Conservation (phyloP, 495 filamentous ascomycete species). For the Aspergillus steynii region DNA sequence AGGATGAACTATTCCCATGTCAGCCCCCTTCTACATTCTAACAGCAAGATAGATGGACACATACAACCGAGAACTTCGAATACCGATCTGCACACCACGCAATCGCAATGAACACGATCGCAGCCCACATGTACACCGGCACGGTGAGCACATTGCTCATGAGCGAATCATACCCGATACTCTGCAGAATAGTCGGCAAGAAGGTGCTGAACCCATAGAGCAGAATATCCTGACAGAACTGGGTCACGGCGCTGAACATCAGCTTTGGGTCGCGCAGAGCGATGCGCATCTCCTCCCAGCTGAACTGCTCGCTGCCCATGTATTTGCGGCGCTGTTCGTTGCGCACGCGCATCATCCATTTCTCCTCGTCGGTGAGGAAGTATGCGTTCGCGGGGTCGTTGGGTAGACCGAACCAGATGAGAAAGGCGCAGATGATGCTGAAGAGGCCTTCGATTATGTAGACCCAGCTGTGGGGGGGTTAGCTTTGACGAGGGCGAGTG, state of each 20-base stretch:
- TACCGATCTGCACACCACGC: slow-evolving; percentile 43
- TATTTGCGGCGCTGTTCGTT: slow-evolving; percentile 41
- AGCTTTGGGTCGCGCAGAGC: slow-evolving; percentile 44
- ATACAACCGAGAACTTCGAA: slow-evolving; percentile 38
- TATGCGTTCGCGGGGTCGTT: slow-evolving; percentile 55
- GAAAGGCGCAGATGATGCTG: slow-evolving; percentile 48
- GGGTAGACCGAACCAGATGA: slow-evolving; percentile 57
- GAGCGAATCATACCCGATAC: slow-evolving; percentile 51
- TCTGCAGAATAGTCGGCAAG: slow-evolving; percentile 55
- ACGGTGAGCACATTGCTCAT: slow-evolving; percentile 48
- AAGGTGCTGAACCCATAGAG: slow-evolving; percentile 63
- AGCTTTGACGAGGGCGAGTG: background rate
- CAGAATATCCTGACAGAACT: slow-evolving; percentile 56
- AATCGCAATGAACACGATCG: slow-evolving; percentile 42
- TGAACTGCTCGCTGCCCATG: slow-evolving; percentile 51
- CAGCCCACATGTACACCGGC: slow-evolving; percentile 44
- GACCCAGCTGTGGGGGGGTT: slow-evolving; percentile 33
- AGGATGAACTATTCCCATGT: slow-evolving; percentile 35
- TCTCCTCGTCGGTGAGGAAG: slow-evolving; percentile 52
- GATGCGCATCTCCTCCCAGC: slow-evolving; percentile 50
- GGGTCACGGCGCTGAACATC: slow-evolving; percentile 44
- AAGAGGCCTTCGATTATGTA: slow-evolving; percentile 58
- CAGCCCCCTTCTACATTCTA: background rate
- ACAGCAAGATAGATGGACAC: slow-evolving; percentile 5
- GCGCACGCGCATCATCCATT: slow-evolving; percentile 50